Percentiles rank a stretch among this genome's conserved stretches.
Conservation (phyloP, 2,329 filamentous ascomycete genomes). For the Zymoseptoria pseudotritici region DNA sequence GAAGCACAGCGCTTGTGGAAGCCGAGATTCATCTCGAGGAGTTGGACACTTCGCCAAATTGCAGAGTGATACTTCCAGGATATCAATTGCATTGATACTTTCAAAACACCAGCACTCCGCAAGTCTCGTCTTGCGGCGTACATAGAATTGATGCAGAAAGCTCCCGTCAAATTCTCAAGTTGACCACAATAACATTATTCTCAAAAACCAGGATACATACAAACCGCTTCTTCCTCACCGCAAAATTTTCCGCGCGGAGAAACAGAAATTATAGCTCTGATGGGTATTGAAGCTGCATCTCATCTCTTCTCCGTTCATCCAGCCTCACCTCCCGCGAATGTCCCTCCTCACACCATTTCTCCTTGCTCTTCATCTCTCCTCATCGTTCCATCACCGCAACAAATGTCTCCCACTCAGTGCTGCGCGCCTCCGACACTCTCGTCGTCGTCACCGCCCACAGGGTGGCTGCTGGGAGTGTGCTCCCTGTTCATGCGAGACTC, state of each 20-base stretch:
- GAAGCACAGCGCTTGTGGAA: no score
- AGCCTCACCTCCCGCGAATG: background rate
- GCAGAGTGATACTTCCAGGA: no score
- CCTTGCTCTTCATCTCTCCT: background rate
- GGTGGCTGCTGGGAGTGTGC: constrained; percentile 22
- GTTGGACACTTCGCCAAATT: no score
- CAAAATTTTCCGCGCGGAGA: background rate
- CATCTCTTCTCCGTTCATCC: background rate
- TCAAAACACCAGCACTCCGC: no score
- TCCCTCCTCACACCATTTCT: background rate
- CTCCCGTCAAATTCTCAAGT: background rate
- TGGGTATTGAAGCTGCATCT: background rate
- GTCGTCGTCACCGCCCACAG: constrained; percentile 14
- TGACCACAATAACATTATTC: background rate
- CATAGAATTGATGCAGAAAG: no score
- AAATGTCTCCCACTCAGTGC: constrained; percentile 3
- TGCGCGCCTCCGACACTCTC: constrained; percentile 19
- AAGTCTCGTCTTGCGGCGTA: no score
- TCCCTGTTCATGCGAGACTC: constrained; percentile 88
- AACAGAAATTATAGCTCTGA: background rate
- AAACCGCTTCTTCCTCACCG: background rate
- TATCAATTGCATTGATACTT: no score
- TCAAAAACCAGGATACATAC: no score
- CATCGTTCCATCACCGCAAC: background rate
- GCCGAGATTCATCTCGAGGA: no score